phyloP scores from a whole-genome alignment of 352 stramenopile genomes.

The Heterotrichella gracilis region DNA sequence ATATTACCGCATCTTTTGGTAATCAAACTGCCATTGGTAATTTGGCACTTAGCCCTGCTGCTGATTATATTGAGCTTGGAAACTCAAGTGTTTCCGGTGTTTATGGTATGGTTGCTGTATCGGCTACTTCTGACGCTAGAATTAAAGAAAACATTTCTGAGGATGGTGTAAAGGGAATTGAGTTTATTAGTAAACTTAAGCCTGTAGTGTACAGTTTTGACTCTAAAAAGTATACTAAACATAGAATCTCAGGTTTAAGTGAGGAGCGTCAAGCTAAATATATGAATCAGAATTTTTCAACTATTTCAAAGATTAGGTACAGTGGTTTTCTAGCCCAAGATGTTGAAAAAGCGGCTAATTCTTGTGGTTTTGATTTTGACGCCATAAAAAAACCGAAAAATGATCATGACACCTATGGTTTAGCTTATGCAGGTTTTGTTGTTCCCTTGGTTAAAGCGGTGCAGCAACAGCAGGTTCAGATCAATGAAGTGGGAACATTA shows the following conservation, averaged over 20 bases:
- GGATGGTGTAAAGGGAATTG: neutral
- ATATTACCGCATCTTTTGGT: neutral
- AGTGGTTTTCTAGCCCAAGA: constrained; percentile 11
- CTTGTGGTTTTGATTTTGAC: neutral
- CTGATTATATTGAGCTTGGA: no score
- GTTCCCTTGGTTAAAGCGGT: neutral
- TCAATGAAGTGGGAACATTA: no score
- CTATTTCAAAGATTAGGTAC: neutral
- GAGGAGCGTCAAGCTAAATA: neutral
- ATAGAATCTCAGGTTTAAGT: neutral
- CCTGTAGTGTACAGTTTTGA: neutral
- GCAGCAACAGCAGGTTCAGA: constrained; percentile 10
- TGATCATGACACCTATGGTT: neutral
- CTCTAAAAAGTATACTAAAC: neutral
- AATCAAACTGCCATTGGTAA: constrained; percentile 10
- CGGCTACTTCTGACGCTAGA: neutral
- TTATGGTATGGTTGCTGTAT: no score
- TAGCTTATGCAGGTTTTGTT: neutral
- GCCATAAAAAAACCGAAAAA: neutral
- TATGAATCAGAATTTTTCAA: constrained; percentile 3
- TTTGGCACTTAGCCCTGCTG: no score
- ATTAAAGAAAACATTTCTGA: neutral
- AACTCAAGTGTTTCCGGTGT: no score
- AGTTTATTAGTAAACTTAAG: neutral
- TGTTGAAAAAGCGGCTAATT: neutral